phyloP scores from a whole-genome alignment of 208 protist genomes.

The Leishmania aethiopica region DNA sequence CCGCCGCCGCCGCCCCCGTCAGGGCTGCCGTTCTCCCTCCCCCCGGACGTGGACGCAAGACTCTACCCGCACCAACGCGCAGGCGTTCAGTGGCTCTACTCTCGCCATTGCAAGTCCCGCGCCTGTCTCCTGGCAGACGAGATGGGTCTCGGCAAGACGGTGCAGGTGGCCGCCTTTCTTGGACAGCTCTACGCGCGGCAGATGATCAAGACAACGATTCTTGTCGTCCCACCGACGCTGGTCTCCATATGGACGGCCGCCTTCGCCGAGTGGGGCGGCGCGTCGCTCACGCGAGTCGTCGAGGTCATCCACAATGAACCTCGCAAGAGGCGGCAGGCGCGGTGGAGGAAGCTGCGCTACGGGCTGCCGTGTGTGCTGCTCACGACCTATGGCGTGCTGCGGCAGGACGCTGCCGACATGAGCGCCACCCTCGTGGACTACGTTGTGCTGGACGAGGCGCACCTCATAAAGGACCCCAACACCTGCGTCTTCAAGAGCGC shows the following conservation, averaged over 20 bases:
- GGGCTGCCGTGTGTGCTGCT: conserved; percentile 62
- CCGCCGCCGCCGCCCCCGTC: not conserved
- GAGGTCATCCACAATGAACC: conserved; percentile 66
- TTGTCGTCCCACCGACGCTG: conserved; percentile 91
- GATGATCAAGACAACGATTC: conserved; percentile 91
- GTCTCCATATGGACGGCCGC: conserved; percentile 95
- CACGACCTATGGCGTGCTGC: conserved; percentile 85
- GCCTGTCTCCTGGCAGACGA: conserved; percentile 98
- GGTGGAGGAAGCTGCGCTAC: conserved; percentile 59
- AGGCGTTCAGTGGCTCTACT: conserved; percentile 96
- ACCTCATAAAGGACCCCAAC: conserved; percentile 75
- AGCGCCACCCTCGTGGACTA: conserved; percentile 71
- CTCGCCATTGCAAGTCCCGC: conserved; percentile 90
- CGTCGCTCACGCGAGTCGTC: conserved; percentile 19
- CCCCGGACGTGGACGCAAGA: conserved; percentile 31
- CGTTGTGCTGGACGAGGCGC: conserved; percentile 85
- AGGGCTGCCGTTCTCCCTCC: conserved; percentile 10
- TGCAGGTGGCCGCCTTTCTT: conserved; percentile 95
- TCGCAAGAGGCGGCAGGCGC: conserved; percentile 48
- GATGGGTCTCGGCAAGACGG: conserved; percentile 98
- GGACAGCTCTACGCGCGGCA: conserved; percentile 71
- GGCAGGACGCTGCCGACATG: conserved; percentile 66
- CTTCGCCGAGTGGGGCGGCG: conserved; percentile 66
- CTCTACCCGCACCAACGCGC: conserved; percentile 95
- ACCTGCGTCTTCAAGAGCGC: conserved; percentile 65